A percentile compares a stretch with the other conserved stretches of the same genome.
Conservation (phyloP, 768 basidiomycete species). For the Xanthoconium purpureum region DNA sequence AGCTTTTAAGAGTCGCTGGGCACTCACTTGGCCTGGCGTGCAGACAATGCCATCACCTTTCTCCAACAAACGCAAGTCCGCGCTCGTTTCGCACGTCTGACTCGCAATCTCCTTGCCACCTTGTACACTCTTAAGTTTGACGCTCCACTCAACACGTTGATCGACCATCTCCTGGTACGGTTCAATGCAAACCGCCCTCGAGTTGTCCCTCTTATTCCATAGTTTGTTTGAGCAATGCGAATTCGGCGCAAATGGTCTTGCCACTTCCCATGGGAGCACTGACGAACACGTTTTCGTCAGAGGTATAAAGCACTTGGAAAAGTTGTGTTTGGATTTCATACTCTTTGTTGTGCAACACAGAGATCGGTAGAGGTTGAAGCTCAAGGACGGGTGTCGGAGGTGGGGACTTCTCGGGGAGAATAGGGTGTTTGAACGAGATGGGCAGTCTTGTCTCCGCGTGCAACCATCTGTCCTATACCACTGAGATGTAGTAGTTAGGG, state of each 20-base stretch:
- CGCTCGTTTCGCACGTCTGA: constrained; percentile 90
- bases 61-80: constrained; percentile 85
- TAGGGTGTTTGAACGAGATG: constrained; percentile 96
- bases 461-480: constrained; percentile 94
- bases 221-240: constrained; percentile 89
- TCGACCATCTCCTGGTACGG: constrained; percentile 99
- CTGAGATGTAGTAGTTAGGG: constrained; percentile 95
- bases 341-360: constrained; percentile 90
- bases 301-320: constrained; percentile 95
- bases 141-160: constrained; percentile 85
- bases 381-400: constrained; percentile 89
- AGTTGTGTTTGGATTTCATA: constrained; percentile 99
- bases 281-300: constrained; percentile 95
- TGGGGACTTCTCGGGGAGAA: constrained; percentile 96
- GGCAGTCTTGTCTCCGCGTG: constrained; percentile 93
- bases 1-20: neutral
- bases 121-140: constrained; percentile 78
- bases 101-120: constrained; percentile 93
- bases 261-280: constrained; percentile 96
- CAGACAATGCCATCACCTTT: constrained; percentile 93
- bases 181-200: constrained; percentile 90
- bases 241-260: constrained; percentile 97
- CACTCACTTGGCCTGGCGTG: constrained; percentile 80
- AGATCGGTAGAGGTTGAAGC: constrained; percentile 84
- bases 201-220: constrained; percentile 84